Evolutionary conservation across 108 stramenopile species (phyloP).

Genomic region (Schizochytrium sp.): DNA sequence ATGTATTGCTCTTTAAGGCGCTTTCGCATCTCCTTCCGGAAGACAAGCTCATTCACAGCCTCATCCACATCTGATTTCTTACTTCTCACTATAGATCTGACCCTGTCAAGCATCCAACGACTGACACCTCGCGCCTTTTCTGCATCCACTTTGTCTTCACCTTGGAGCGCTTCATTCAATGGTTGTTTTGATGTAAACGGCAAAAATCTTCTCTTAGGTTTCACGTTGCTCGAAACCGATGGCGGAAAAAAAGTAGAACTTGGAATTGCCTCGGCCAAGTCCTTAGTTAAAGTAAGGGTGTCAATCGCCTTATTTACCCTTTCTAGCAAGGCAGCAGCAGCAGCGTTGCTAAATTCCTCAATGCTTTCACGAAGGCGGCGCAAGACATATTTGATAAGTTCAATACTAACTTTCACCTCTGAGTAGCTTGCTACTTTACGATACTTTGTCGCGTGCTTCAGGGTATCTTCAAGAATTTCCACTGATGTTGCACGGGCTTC

Average conservation of each 20-base stretch:
- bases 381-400: slow-evolving; percentile 19
- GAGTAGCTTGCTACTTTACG: background rate
- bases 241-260: background rate
- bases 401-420: background rate
- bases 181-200: no score
- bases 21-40: background rate
- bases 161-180: background rate
- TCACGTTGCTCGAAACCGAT: background rate
- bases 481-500: background rate
- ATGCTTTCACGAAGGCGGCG: background rate
- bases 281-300: background rate
- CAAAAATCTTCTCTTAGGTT: no score
- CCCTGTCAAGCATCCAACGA: background rate
- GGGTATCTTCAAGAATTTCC: background rate
- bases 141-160: background rate
- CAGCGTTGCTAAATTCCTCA: background rate
- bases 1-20: background rate
- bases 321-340: background rate
- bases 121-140: background rate
- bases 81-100: no score
- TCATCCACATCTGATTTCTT: background rate
- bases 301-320: background rate
- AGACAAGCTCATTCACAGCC: slow-evolving; percentile 3
- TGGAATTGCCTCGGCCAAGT: slow-evolving; percentile 7
- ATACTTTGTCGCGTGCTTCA: background rate